phyloP scores from a whole-genome alignment of 2,329 filamentous ascomycete genomes.

The Ceratocystis diversiconidia region DNA sequence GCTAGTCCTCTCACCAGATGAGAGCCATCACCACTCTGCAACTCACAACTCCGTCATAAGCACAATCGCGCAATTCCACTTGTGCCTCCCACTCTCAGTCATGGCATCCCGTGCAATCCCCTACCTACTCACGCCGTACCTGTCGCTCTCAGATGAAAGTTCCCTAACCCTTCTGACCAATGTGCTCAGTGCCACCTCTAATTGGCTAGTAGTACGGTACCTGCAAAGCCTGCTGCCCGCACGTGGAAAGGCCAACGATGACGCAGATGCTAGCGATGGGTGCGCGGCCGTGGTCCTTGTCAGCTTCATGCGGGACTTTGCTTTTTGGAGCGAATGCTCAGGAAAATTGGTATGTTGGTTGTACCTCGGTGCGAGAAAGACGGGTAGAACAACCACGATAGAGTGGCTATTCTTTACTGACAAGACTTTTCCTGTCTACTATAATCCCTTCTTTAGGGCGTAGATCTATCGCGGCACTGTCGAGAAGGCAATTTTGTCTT shows the following conservation, averaged over 20 bases:
- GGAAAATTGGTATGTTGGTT: constrained; percentile 43
- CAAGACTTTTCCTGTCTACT: neutral
- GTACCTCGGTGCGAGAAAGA: neutral
- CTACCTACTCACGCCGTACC: constrained; percentile 49
- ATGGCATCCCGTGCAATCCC: constrained; percentile 40
- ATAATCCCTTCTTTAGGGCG: constrained; percentile 33
- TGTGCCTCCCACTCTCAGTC: neutral
- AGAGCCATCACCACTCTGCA: neutral
- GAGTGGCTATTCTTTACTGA: neutral
- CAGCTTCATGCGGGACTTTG: constrained; percentile 65
- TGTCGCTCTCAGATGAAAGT: constrained; percentile 41
- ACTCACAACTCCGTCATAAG: neutral
- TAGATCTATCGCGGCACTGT: constrained; percentile 52
- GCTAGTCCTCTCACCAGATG: neutral
- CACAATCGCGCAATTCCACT: neutral
- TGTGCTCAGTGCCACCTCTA: constrained; percentile 48
- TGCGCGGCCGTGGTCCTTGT: constrained; percentile 53
- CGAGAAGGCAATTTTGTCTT: constrained; percentile 51
- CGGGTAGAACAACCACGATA: neutral
- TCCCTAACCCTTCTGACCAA: constrained; percentile 54
- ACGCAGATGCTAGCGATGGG: constrained; percentile 19
- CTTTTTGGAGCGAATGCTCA: constrained; percentile 63
- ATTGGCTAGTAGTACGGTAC: constrained; percentile 50
- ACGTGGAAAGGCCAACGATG: constrained; percentile 15
- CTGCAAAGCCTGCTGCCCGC: constrained; percentile 31